phyloP scores from a whole-genome alignment of 441 rosid species.

The Corymbia calophylla region DNA sequence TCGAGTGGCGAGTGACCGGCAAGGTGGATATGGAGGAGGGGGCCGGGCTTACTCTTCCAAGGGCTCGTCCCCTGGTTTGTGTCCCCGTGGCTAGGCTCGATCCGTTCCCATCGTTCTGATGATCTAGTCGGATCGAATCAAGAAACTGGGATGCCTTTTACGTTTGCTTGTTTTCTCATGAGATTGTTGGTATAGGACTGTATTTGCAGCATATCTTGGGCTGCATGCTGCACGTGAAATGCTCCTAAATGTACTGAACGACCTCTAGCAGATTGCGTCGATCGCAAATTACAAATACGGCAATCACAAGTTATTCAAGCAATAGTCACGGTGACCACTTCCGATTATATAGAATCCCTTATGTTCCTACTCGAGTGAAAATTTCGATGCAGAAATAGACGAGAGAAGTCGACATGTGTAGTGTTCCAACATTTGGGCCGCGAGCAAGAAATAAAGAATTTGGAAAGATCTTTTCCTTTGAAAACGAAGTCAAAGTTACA shows the following conservation, averaged over 20 bases:
- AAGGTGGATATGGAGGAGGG: conserved; percentile 5
- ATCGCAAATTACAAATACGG: neutral
- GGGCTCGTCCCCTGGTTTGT: conserved; percentile 46
- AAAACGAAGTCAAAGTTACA: neutral
- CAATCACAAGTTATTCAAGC: neutral
- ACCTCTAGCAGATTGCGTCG: neutral
- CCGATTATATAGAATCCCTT: neutral
- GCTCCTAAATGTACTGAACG: neutral
- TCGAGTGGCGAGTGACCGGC: neutral
- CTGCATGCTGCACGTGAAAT: neutral
- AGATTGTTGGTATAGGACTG: neutral
- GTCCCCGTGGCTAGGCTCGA: conserved; percentile 27
- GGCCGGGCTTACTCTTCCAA: conserved; percentile 4
- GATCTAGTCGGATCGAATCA: neutral
- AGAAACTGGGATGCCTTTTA: neutral
- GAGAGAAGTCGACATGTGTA: neutral
- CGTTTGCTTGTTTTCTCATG: neutral
- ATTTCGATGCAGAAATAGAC: neutral
- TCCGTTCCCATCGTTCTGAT: neutral
- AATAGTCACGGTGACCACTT: neutral
- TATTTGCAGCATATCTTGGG: neutral
- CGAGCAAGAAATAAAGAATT: neutral
- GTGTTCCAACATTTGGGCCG: neutral
- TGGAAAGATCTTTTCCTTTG: neutral
- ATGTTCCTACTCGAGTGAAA: neutral